These are phyloP conservation scores for Hygrophoropsis aurantiaca DNA, from an alignment of 768 basidiomycete species.

Conservation along the genomic window DNA sequence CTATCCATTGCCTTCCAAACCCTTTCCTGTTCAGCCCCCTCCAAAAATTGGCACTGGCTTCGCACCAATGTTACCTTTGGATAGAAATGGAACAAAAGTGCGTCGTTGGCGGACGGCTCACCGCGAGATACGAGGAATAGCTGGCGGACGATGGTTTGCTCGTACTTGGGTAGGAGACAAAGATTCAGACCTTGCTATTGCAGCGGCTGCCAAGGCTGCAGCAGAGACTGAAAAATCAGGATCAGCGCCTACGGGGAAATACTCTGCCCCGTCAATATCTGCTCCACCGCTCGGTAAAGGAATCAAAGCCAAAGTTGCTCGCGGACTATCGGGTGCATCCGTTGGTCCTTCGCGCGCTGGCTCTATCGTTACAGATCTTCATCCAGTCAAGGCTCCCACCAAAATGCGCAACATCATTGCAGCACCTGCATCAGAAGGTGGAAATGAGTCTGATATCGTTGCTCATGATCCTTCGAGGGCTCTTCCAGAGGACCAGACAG, in stretches of 20 bases:
- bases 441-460: slow-evolving; percentile 46
- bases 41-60: slow-evolving; percentile 75
- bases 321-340: slow-evolving; percentile 39
- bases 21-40: slow-evolving; percentile 78
- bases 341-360: slow-evolving; percentile 59
- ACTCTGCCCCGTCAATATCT: slow-evolving; percentile 44
- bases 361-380: slow-evolving; percentile 49
- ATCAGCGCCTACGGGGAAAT: slow-evolving; percentile 35
- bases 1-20: slow-evolving; percentile 80
- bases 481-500: too few relatives aligned
- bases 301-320: slow-evolving; percentile 38
- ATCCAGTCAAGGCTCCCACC: slow-evolving; percentile 51
- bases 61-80: slow-evolving; percentile 65
- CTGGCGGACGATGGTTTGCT: slow-evolving; percentile 80
- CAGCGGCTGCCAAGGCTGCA: slow-evolving; percentile 25
- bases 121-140: slow-evolving; percentile 79
- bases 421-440: slow-evolving; percentile 50
- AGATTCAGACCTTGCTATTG: slow-evolving; percentile 62
- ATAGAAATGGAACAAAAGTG: slow-evolving; percentile 58
- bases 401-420: slow-evolving; percentile 67
- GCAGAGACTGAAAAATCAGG: slow-evolving; percentile 27
- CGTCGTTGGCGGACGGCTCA: slow-evolving; percentile 75
- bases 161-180: slow-evolving; percentile 84
- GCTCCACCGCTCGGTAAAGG: slow-evolving; percentile 42
- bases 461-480: slow-evolving; percentile 5